Base-by-base conservation (phyloP, 495 filamentous ascomycete genomes). In the Trichoderma reesei region DNA sequence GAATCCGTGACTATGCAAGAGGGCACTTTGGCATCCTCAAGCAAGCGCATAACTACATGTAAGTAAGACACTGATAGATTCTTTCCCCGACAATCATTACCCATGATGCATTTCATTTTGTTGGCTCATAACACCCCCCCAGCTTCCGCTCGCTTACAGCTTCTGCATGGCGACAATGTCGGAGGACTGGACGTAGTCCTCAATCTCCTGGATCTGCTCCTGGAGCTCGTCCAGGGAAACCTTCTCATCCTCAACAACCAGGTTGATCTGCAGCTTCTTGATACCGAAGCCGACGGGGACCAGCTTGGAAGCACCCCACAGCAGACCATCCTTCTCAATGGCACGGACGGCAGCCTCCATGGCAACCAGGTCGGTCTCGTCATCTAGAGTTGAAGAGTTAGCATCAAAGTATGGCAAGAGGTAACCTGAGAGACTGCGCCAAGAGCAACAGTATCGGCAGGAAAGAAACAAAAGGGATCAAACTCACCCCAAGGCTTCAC, bases 181-280 rank as follows among this genome's bases (percentile, higher is more conserved):
- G 69, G 88, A 88, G 69, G 91, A 96, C 85, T 98, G 94, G 75
- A 98, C 94, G 72, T 92, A 89, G 78, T 98, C 94, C 83, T 98
- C 94, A 71, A 92, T 87, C 66, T 82, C 89, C 44, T 68, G 44
- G 72, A 98, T 95, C 79, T 89, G 70, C 67, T 85, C 82, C 83
- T 97, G 87, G 71, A 98, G 86, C 60, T 97, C 93, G 64, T 90
- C 86, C 65, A 88, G 75, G 63, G 90, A 92, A 72, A 98, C 75
- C 83, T 98, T 98, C 63, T 98, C 94, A 73, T 98, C 94, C 82
- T 98, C 94, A 67, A 98, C 82, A 68, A 98, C 92, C 66, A 97
- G 75, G 85, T 89, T 98, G 84, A 98, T 95, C 85, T 98, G 95
- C 67, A 98, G 86, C 86, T 98, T 98, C 88, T 94, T 96, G 83